Conservation (phyloP, 2,329 filamentous ascomycete species). For the Xylogone sp. region DNA sequence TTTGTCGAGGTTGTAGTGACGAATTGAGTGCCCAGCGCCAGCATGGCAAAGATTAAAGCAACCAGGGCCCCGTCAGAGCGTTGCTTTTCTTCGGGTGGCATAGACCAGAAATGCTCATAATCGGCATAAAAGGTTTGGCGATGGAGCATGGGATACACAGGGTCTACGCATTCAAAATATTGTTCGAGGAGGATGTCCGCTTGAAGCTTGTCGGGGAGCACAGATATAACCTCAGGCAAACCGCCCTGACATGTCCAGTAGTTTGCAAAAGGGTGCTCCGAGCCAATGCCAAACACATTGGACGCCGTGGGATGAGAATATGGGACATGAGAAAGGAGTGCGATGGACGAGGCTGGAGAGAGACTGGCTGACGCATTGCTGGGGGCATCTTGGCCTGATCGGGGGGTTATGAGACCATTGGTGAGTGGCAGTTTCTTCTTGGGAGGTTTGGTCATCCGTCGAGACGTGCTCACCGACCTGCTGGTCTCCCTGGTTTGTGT, state of each 20-base stretch:
- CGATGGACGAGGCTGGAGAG: constrained; percentile 39
- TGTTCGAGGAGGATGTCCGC: constrained; percentile 64
- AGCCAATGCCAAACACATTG: constrained; percentile 77
- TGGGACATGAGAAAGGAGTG: constrained; percentile 68
- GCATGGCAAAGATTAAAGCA: constrained; percentile 71
- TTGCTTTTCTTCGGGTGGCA: constrained; percentile 53
- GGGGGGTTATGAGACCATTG: constrained; percentile 18
- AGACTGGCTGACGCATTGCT: constrained; percentile 20
- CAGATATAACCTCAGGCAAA: constrained; percentile 68
- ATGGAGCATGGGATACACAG: constrained; percentile 78
- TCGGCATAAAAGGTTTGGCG: constrained; percentile 72
- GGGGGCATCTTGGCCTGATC: constrained; percentile 16
- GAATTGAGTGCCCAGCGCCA: constrained; percentile 77
- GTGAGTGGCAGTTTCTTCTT: constrained; percentile 42
- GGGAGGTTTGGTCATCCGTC: constrained; percentile 54
- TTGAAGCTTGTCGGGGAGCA: constrained; percentile 72
- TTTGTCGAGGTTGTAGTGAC: constrained; percentile 52
- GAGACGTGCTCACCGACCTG: constrained; percentile 47
- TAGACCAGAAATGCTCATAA: constrained; percentile 74
- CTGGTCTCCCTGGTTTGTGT: constrained; percentile 48
- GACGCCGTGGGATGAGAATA: constrained; percentile 68
- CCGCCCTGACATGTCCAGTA: constrained; percentile 82
- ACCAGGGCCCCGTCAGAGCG: constrained; percentile 64
- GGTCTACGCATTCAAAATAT: constrained; percentile 71
- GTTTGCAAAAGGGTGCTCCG: constrained; percentile 76